Evolutionary conservation across 1,139 yeast species (phyloP).

Genomic region (Geotrichum histeridarum): DNA sequence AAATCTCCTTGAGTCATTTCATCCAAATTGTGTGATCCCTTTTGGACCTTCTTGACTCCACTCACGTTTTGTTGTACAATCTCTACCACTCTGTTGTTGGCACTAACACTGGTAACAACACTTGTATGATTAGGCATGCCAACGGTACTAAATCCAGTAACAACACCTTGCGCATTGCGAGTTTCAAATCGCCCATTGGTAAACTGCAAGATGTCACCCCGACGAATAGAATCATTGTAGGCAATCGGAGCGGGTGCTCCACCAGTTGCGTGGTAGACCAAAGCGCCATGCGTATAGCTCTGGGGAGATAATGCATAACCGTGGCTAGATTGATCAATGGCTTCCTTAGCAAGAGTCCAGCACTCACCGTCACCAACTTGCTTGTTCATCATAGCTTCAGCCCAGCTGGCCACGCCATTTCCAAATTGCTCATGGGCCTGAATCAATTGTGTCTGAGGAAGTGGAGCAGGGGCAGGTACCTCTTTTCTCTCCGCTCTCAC

Average conservation of each 20-base stretch:
- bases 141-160: conserved; percentile 30
- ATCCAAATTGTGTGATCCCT: conserved; percentile 44
- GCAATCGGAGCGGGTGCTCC: conserved; percentile 30
- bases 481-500: conserved; percentile 39
- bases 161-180: conserved; percentile 24
- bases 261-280: conserved; percentile 41
- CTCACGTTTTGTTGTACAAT: conserved; percentile 62
- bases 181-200: conserved; percentile 43
- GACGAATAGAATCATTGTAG: conserved; percentile 35
- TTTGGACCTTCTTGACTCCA: conserved; percentile 47
- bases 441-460: conserved; percentile 41
- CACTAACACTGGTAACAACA: conserved; percentile 43
- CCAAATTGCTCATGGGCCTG: conserved; percentile 36
- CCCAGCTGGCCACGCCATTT: conserved; percentile 55
- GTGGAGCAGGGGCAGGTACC: conserved; percentile 50
- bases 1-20: conserved; percentile 49
- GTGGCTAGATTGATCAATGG: conserved; percentile 55
- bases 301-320: conserved; percentile 57
- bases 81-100: conserved; percentile 34
- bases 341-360: conserved; percentile 70
- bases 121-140: conserved; percentile 71
- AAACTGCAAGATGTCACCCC: conserved; percentile 49
- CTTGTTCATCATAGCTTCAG: conserved; percentile 50
- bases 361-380: conserved; percentile 70
- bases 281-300: conserved; percentile 55